Evolutionary conservation across 352 stramenopile species (phyloP), one percentile per base, ranked within the genome.

Genomic region (Phytophthora cryptogea): DNA sequence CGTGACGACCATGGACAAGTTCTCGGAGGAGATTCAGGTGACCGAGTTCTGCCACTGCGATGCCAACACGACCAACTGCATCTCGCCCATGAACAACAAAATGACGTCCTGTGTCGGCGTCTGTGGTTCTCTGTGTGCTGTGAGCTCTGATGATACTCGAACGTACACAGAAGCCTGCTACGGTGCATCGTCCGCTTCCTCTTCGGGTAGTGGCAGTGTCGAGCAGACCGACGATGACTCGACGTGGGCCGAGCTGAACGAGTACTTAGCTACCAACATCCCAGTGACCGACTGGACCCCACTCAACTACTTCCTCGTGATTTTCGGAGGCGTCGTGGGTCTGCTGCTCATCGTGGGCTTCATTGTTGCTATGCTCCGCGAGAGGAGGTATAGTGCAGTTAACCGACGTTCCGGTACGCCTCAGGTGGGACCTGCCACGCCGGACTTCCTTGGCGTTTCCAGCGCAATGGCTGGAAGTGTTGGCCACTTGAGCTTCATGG

Each of bases 221-320:
- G 20, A 23, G 20, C 20, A 23, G 20, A 23, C 26, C 46, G 17
- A 49, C 32, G 54, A 55, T 7, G 27, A 31, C 14, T 20, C 45
- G 26, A 82, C 64, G 10, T 86, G 76, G 76, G 60, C 62, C 1
- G 51, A 77, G 14, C 36, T 86, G 42, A 74, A 81, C 42, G 54
- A 36, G 8, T 74, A 78, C 30, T 37, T 86, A 47, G 64, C 62
- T 10, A 44, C 44, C 8, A 82, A 80, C 33, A 61, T 86, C n/a
- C 51, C 56, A 4, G 54, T 66, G 23, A 76, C 70, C 9, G 67
- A 80, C 46, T 86, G 76, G 51, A 50, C 59, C 10, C 39, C 61
- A 6, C 63, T 86, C 36, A 86, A 86, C 59, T 80, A 78, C 16
- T 72, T 84, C 48, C 69, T 86, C 26, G 70, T 77, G 8, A 78